Conservation (phyloP, 2,329 filamentous ascomycete species). For the Talaromyces funiculosus region DNA sequence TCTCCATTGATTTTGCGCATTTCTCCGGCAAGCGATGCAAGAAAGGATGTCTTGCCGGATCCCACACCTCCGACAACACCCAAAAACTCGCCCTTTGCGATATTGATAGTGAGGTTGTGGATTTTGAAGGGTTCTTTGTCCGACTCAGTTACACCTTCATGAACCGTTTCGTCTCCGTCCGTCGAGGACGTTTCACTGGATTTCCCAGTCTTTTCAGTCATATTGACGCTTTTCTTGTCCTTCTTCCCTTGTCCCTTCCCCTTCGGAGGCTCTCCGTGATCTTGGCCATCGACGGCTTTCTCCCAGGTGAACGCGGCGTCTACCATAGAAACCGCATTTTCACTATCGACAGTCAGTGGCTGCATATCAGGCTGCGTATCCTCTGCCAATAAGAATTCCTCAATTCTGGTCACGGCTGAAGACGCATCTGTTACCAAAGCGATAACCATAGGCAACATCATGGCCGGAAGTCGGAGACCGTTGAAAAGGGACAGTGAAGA, state of each 20-base stretch:
- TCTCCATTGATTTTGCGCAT: conserved; percentile 38
- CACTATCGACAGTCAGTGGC: conserved; percentile 42
- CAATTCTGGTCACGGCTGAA: conserved; percentile 72
- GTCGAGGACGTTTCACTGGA: conserved; percentile 20
- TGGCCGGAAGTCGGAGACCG: conserved; percentile 75
- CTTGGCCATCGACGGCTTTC: conserved; percentile 20
- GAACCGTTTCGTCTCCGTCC: conserved; percentile 15
- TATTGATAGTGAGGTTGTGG: conserved; percentile 24
- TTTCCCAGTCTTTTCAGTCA: neutral
- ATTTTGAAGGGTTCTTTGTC: conserved; percentile 29
- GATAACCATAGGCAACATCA: conserved; percentile 77
- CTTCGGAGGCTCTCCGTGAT: neutral
- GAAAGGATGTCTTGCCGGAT: conserved; percentile 67
- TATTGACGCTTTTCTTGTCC: neutral
- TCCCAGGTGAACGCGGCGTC: conserved; percentile 84
- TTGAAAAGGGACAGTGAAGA: conserved; percentile 91
- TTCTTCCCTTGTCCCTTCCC: conserved; percentile 9
- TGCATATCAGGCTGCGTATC: conserved; percentile 68
- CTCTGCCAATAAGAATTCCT: conserved; percentile 78
- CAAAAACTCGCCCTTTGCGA: conserved; percentile 25
- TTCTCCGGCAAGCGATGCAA: conserved; percentile 69
- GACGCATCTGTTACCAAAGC: conserved; percentile 82
- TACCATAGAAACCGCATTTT: conserved; percentile 59
- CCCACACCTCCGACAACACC: conserved; percentile 41
- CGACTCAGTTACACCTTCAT: neutral